Conservation (phyloP, 768 basidiomycete genomes). For the Russula compacta region DNA sequence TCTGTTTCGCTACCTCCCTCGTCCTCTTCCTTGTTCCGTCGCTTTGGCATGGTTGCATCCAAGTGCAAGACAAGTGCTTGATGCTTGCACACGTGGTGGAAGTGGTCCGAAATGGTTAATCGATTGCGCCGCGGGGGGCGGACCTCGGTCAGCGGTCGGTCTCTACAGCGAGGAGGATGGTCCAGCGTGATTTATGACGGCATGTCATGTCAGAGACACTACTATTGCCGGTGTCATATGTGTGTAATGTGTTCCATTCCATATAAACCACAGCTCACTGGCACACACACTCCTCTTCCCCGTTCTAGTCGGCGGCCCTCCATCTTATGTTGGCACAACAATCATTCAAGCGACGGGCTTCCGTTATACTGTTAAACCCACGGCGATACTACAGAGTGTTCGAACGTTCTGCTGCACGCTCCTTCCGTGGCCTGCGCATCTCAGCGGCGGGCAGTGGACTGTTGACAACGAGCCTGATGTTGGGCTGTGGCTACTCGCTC, state of each 20-base stretch:
- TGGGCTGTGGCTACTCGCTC: slow-evolving; percentile 12
- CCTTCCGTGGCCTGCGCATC: slow-evolving; percentile 2
- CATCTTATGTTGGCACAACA: background rate
- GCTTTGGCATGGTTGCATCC: slow-evolving; percentile 38
- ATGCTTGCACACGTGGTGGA: too few relatives aligned
- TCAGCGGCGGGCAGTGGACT: slow-evolving; percentile 9
- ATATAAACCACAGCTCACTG: too few relatives aligned
- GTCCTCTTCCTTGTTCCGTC: slow-evolving; percentile 26
- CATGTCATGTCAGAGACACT: too few relatives aligned
- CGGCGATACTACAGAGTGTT: background rate
- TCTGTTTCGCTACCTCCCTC: slow-evolving; percentile 34
- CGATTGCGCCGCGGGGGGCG: too few relatives aligned
- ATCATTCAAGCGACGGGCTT: background rate
- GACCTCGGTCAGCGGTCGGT: too few relatives aligned
- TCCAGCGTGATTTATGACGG: too few relatives aligned
- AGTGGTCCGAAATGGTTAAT: too few relatives aligned
- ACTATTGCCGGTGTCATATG: too few relatives aligned
- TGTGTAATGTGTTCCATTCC: too few relatives aligned
- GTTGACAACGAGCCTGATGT: slow-evolving; percentile 13
- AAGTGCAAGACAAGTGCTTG: too few relatives aligned
- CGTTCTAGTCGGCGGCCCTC: too few relatives aligned
- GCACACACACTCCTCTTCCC: background rate
- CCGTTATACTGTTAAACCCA: background rate
- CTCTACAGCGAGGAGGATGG: too few relatives aligned
- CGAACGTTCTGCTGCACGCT: background rate